Percentiles rank a stretch among this genome's conserved stretches.
phyloP scores from a whole-genome alignment of 805 yeast species.

The Candida parachauliodes region DNA sequence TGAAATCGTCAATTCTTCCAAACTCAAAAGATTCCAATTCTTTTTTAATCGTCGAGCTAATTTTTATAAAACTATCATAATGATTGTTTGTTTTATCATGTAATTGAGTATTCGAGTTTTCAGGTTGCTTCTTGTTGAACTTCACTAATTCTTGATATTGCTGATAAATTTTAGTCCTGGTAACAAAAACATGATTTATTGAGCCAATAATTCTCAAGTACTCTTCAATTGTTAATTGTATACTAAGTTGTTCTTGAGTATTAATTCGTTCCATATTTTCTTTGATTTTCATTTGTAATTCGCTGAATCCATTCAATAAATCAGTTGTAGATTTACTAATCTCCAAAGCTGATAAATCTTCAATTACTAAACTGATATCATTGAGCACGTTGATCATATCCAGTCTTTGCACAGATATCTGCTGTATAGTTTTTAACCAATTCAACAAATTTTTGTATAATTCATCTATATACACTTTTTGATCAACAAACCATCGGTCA shows the following conservation, averaged over 20 bases:
- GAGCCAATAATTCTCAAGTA: conserved; percentile 76
- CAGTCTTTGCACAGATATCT: conserved; percentile 68
- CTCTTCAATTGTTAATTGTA: conserved; percentile 86
- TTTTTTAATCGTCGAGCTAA: conserved; percentile 60
- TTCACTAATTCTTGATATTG: conserved; percentile 42
- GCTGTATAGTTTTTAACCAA: conserved; percentile 67
- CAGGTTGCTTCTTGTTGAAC: conserved; percentile 50
- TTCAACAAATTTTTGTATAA: conserved; percentile 70
- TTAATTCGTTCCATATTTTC: conserved; percentile 75
- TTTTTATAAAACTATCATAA: conserved; percentile 60
- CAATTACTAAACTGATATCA: conserved; percentile 55
- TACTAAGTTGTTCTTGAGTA: conserved; percentile 78
- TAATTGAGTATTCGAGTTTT: conserved; percentile 52
- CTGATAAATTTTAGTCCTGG: conserved; percentile 57
- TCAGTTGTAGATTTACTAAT: conserved; percentile 62
- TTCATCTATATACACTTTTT: conserved; percentile 63
- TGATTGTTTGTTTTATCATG: conserved; percentile 47
- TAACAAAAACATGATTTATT: conserved; percentile 67
- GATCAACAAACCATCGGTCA: conserved; percentile 72
- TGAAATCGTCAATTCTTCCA: conserved; percentile 77
- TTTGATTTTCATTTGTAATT: conserved; percentile 64
- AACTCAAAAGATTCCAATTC: conserved; percentile 70
- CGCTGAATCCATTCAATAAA: conserved; percentile 67
- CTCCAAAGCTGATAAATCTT: conserved; percentile 69
- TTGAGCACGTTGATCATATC: conserved; percentile 67